Base-by-base conservation (phyloP, 2,329 filamentous ascomycete species). In the Sporothrix phasma region DNA sequence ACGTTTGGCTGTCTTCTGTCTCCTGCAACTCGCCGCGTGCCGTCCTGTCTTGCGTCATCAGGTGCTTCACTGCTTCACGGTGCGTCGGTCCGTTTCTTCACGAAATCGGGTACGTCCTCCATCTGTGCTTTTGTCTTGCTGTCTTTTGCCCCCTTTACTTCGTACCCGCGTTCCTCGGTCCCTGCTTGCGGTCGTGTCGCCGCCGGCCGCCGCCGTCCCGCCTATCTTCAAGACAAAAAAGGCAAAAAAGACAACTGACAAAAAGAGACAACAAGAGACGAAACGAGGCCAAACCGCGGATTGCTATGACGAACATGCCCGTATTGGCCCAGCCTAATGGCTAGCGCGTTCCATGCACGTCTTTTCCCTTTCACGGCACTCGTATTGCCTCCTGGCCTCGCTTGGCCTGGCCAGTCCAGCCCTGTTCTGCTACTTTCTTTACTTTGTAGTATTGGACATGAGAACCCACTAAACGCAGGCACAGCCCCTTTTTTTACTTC, bases 401-500 rank as follows among this genome's bases (percentile, higher is more conserved):
- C n/a, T 24, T 47, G 22, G 45, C 46, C 31, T 31, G 29, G n/a
- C 51, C 31, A 15, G 7, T 31, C 53, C 53, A 58, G 51, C 51
- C 29, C 29, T 34, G 29, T 53, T 37, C 17, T 10, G 31, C 7
- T 17, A 7, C 19, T n/a, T 24, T 49, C 46, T 11, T 49, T 22
- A 49, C 22, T 13, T 26, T 15, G 11, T 49, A 17, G 13, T n/a
- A n/a, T n/a, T n/a, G n/a, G n/a, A n/a, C n/a, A 17, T 15, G n/a
- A 54, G 2, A 34, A 5, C 10, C 31, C 51, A 56, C 51, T 39
- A 15, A 37, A 24, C 51, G n/a, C 19, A 39, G 51, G 51, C 51
- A 56, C 51, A 56, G 51, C 51, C 51, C 51, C 51, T 31, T 56
- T 56, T 56, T 56, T 56, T n/a, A 56, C 51, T 56, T 56, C 51